Base-by-base conservation (phyloP, 2,329 filamentous ascomycete genomes). In the Pseudocercospora musae region DNA sequence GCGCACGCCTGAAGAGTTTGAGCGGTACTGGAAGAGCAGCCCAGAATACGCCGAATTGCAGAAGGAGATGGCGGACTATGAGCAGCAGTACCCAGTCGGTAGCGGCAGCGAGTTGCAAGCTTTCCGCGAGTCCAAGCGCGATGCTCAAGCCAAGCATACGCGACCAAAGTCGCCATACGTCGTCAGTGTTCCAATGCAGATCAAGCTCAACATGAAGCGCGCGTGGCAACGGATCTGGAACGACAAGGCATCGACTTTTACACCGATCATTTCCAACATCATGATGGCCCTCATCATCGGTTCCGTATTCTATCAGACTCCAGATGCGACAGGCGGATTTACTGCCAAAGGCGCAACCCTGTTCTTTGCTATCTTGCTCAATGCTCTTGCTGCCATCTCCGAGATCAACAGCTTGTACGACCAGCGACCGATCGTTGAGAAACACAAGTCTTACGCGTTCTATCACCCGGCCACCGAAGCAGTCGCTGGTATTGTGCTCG, bases 1-100 rank as follows among this genome's bases (percentile, higher is more conserved):
- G 0, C 81, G 87, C 2, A 91, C 88, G 0, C 81, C 89, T 0
- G 87, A 90, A 50, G 89, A 91, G 0, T 91, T 91, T 68, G 88
- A 80, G 57, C 70, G 72, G 8, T 78, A 79, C 64, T 84, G 80
- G 80, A 76, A 75, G 62, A 72, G 78, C 23, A 85, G 81, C 1
- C 69, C 74, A 0, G 80, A 84, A 58, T 83, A 76, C 64, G 64
- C 72, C 2, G 69, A 71, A 0, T 69, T 86, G 0, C 72, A 78
- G 42, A 66, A 70, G 2, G 81, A 87, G 15, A 84, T 88, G 21
- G 76, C 80, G 1, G 72, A 76, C 0, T 81, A 87, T 59, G 79
- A 86, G 46, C 60, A 77, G 3, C 74, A 81, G 2, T 79, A 78
- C 62, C 80, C 80, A 0, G 68, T 79, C 20, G 77, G 80, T 31